phyloP scores from a whole-genome alignment of 75 land plant genomes.

The Pinus albicaulis region DNA sequence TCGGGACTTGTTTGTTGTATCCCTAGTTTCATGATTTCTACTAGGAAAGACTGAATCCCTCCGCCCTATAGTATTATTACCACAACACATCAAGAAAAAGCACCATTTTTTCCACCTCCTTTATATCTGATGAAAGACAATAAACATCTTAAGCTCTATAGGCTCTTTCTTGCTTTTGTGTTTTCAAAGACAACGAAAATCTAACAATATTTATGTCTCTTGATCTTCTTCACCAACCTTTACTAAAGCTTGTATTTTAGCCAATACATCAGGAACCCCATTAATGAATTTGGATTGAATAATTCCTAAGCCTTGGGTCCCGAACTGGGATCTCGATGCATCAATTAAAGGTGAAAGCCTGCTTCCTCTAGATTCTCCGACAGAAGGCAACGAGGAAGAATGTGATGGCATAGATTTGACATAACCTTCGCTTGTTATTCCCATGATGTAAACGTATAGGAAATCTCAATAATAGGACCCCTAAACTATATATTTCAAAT shows the following conservation, averaged over 20 bases:
- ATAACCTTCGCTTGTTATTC: slow-evolving; percentile 61
- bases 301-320: slow-evolving; percentile 27
- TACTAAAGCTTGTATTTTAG: slow-evolving; percentile 32
- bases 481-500: slow-evolving; percentile 72
- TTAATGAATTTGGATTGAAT: slow-evolving; percentile 54
- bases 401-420: slow-evolving; percentile 78
- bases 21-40: neutral
- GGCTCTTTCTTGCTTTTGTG: slow-evolving; percentile 58
- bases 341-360: slow-evolving; percentile 80
- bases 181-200: slow-evolving; percentile 58
- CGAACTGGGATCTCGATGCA: slow-evolving; percentile 1
- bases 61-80: neutral
- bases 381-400: slow-evolving; percentile 80
- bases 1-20: slow-evolving; percentile 7
- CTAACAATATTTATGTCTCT: slow-evolving; percentile 65
- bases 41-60: neutral
- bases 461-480: slow-evolving; percentile 78
- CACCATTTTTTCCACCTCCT: slow-evolving; percentile 68
- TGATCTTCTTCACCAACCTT: slow-evolving; percentile 61
- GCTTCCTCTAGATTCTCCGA: slow-evolving; percentile 78
- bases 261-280: slow-evolving; percentile 39
- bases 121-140: slow-evolving; percentile 60
- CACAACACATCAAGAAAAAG: neutral
- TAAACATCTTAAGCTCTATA: slow-evolving; percentile 52
- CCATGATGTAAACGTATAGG: slow-evolving; percentile 57